Base-by-base conservation (phyloP, 352 stramenopile genomes). In the Phytopythium oedochilum region DNA sequence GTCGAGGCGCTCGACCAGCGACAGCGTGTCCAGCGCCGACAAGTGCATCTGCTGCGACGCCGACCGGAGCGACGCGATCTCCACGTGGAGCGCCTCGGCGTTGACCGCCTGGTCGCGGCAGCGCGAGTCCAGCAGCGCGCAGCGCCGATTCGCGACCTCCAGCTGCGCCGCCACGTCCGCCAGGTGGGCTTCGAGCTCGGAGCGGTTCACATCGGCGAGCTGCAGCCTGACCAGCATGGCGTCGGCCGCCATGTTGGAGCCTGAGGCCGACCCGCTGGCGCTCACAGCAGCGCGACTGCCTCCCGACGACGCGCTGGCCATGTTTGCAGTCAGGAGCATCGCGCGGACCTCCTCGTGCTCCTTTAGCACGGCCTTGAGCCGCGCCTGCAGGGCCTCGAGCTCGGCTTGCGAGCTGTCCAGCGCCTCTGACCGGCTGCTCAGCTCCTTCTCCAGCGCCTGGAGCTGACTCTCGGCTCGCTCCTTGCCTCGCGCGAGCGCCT, bases 161-260 rank as follows among this genome's bases (percentile, higher is more conserved):
- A 85, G 52, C 44, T 85, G 72, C 7, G 73, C 65, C 15, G 72
- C 68, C 28, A 81, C 66, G 22, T 82, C 70, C 20, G 71, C 68
- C 28, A 87, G 52, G 50, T 85, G 76, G 5, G 62, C 50, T 31
- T 87, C 76, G 17, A 85, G 57, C 48, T 87, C 76, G 20, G 56
- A 68, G 36, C 66, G 64, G 53, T 81, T 84, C 1, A 79, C 69
- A 12, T 84, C 71, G 18, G 71, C 76, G 40, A 87, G 70, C 53
- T 78, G 68, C 17, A 88, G 59, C n/a, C 75, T 75, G n/a, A 86
- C 71, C n/a, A 85, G 57, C 66, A 86, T 78, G 25, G 76, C 70
- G 28, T 85, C 77, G 0, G 61, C 57, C 11, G 44, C 14, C 14
- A 50, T 35, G 20, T 49, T 68, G 8, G 55, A 47, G 40, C 29